A percentile compares a stretch with the other conserved stretches of the same genome.
phyloP scores from a whole-genome alignment of 805 yeast genomes.

The Torulaspora maleeae region DNA sequence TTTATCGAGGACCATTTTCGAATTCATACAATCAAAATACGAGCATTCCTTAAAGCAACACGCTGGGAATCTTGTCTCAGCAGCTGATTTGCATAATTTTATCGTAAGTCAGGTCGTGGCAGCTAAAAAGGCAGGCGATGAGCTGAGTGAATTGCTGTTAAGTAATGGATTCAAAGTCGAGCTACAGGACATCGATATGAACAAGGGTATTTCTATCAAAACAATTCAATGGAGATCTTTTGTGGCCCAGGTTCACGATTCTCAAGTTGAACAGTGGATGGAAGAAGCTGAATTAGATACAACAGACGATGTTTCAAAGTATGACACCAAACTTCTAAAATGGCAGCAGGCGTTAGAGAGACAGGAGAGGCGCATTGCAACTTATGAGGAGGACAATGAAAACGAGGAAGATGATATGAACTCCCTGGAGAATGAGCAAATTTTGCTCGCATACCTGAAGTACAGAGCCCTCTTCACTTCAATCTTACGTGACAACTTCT shows the following conservation, averaged over 20 bases:
- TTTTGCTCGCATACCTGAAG: conserved; percentile 68
- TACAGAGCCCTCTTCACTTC: conserved; percentile 63
- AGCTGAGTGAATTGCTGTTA: conserved; percentile 39
- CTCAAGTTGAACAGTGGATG: conserved; percentile 63
- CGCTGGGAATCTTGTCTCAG: conserved; percentile 23
- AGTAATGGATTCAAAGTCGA: conserved; percentile 33
- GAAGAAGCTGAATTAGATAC: conserved; percentile 39
- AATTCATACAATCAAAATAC: conserved; percentile 25
- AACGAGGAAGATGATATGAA: conserved; percentile 41
- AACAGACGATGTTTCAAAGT: conserved; percentile 42
- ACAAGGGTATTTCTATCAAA: conserved; percentile 36
- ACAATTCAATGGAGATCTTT: conserved; percentile 55
- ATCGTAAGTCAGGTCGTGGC: conserved; percentile 16
- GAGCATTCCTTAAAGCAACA: conserved; percentile 30
- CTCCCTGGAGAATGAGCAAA: conserved; percentile 60
- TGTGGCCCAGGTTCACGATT: conserved; percentile 60
- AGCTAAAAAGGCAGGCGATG: conserved; percentile 25
- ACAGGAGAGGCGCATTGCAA: conserved; percentile 51
- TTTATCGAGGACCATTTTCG: conserved; percentile 19
- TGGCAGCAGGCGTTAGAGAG: conserved; percentile 68
- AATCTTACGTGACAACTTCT: conserved; percentile 62
- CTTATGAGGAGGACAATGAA: conserved; percentile 38
- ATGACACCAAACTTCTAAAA: conserved; percentile 51
- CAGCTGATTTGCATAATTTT: conserved; percentile 25
- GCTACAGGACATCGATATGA: conserved; percentile 18